Evolutionary conservation across 805 yeast species (phyloP), one percentile per base, ranked within the genome.

Genomic region (Hanseniaspora valbyensis): DNA sequence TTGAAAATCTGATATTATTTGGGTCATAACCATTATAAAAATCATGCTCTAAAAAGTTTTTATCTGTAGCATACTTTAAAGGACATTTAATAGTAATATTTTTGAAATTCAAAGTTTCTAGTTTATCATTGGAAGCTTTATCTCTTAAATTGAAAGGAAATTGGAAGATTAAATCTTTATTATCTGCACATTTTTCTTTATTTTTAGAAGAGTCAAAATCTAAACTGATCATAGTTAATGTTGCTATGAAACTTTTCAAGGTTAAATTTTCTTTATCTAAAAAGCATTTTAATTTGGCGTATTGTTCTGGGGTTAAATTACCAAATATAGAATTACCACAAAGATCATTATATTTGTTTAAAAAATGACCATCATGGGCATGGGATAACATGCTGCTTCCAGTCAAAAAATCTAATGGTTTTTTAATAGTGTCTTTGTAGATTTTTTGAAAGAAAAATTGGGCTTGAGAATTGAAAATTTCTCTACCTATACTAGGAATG

Each of bases 271-370:
- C 59, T 26, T 54, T 54, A 24, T 54, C 51, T 7, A 59, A 53
- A 13, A 56, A 24, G 1, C 49, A 37, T 32, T 57, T 50, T 25
- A 61, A 40, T 28, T 51, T 53, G 1, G 49, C 28, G 25, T 56
- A 56, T 39, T 61, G 54, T 13, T 44, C 46, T 13, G 53, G 42
- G 2, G 56, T 42, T 9, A 61, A 53, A 10, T 53, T 55, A 9
- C 65, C 65, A 52, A 61, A 60, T 6, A 62, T 57, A 3, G 63
- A 56, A 12, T 55, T 60, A 13, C 65, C 65, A 50, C 62, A 61
- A 8, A 61, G 41, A 14, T 57, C 53, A 18, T 55, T 53, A 39
- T 59, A 40, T 29, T 50, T 51, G 19, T 51, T 53, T 26, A 38
- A 49, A 24, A 45, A 42, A 24, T 52, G 42, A 36, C 49, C 51